Conservation (phyloP, 768 basidiomycete genomes). For the Solioccasus polychromus region DNA sequence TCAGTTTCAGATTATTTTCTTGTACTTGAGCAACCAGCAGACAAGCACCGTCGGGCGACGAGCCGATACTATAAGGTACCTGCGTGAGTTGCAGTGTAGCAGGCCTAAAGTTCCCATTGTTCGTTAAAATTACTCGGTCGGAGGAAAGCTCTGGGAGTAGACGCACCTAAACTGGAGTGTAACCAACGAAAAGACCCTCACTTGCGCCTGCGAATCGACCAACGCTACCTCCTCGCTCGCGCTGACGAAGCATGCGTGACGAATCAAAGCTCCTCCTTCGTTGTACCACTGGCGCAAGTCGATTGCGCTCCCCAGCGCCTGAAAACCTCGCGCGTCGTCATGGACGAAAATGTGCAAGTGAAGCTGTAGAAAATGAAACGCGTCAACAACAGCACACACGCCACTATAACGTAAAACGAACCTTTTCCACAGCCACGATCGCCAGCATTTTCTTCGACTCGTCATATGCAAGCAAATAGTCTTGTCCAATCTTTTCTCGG, state of each 20-base stretch:
- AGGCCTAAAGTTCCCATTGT: too few relatives aligned
- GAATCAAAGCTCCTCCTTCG: constrained; percentile 25
- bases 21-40: constrained; percentile 35
- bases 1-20: constrained; percentile 21
- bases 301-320: constrained; percentile 39
- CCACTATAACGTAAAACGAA: constrained; percentile 4
- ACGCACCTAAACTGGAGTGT: constrained; percentile 52
- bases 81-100: constrained; percentile 39
- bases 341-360: constrained; percentile 45
- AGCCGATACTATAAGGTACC: constrained; percentile 30
- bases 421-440: constrained; percentile 43
- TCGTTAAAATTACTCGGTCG: too few relatives aligned
- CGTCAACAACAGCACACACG: background rate
- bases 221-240: constrained; percentile 53
- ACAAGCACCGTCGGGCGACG: constrained; percentile 56
- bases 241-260: constrained; percentile 41
- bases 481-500: constrained; percentile 45
- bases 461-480: constrained; percentile 48
- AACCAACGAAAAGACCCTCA: constrained; percentile 52
- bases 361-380: constrained; percentile 17
- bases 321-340: constrained; percentile 43
- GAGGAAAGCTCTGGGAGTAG: too few relatives aligned
- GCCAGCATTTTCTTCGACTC: constrained; percentile 49
- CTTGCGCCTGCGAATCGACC: constrained; percentile 42
- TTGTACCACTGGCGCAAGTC: constrained; percentile 45